Evolutionary conservation across 2,329 filamentous ascomycete genomes (phyloP).

Genomic region (Epichloe coenophiala): DNA sequence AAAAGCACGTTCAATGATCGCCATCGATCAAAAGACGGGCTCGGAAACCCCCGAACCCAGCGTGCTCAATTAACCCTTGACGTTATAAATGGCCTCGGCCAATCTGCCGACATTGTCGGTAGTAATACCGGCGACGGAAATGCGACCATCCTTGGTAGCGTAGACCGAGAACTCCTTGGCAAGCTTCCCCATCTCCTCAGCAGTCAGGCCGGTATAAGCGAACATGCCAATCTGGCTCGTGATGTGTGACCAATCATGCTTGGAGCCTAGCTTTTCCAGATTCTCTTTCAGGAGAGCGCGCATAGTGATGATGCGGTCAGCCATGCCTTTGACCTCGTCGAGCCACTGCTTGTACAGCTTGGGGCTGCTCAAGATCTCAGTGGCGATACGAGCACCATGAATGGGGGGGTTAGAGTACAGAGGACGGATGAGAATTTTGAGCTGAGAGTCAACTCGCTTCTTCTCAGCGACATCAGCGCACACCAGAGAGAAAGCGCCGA

Average conservation of each 20-base stretch:
- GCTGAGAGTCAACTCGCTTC: constrained; percentile 89
- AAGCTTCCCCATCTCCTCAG: constrained; percentile 82
- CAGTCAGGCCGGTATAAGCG: constrained; percentile 84
- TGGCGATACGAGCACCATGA: constrained; percentile 88
- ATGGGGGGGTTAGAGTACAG: constrained; percentile 99
- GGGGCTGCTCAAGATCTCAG: constrained; percentile 78
- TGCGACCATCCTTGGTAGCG: constrained; percentile 83
- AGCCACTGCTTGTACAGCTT: constrained; percentile 88
- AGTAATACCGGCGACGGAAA: constrained; percentile 77
- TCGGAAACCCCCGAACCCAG: neutral
- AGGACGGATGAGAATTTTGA: constrained; percentile 96
- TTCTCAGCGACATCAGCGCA: constrained; percentile 77
- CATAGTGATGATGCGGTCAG: constrained; percentile 98
- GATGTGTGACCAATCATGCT: constrained; percentile 98
- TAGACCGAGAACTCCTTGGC: constrained; percentile 97
- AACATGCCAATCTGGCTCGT: constrained; percentile 99
- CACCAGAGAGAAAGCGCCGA: constrained; percentile 90
- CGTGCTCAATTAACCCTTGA: constrained; percentile 45
- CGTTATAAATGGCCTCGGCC: constrained; percentile 72
- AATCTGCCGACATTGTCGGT: constrained; percentile 65
- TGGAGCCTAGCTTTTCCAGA: constrained; percentile 86
- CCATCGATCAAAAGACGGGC: neutral
- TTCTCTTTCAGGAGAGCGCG: constrained; percentile 86
- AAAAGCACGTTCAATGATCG: neutral
- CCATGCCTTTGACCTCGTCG: constrained; percentile 94